These are phyloP conservation scores for Solanum rostratum DNA, from an alignment of 257 asterid genomes.

Conservation along the genomic window DNA sequence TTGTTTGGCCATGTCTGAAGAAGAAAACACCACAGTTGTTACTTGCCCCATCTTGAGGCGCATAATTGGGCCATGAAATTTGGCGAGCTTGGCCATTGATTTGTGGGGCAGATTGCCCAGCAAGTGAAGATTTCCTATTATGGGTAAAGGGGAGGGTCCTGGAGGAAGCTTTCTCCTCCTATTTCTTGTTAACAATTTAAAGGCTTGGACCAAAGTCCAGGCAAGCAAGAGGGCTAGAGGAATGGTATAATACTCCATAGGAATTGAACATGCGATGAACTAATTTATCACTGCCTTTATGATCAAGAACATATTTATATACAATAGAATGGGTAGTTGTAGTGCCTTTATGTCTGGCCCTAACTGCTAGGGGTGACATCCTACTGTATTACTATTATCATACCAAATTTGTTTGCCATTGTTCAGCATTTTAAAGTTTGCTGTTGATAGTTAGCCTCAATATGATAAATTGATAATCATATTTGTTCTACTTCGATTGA, in stretches of 20 bases:
- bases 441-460: no score
- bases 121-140: slow-evolving; percentile 62
- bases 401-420: no score
- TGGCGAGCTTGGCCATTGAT: slow-evolving; percentile 44
- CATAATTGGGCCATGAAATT: slow-evolving; percentile 57
- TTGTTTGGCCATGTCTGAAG: slow-evolving; percentile 47
- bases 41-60: slow-evolving; percentile 43
- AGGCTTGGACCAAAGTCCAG: slow-evolving; percentile 1
- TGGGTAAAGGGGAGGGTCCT: slow-evolving; percentile 53
- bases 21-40: slow-evolving; percentile 45
- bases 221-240: slow-evolving; percentile 37
- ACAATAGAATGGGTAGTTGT: no score
- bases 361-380: no score
- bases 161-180: slow-evolving; percentile 6
- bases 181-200: not conserved
- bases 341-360: no score
- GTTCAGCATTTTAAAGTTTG: no score
- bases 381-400: no score
- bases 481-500: no score
- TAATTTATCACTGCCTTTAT: no score
- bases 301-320: slow-evolving; percentile 14
- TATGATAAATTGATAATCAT: slow-evolving; percentile 27
- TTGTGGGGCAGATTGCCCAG: slow-evolving; percentile 66
- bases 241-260: slow-evolving; percentile 2
- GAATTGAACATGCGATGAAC: not conserved